Percentiles rank a stretch among this genome's conserved stretches.
These are phyloP conservation scores for Mycena sp. DNA, from an alignment of 1,284 basidiomycete genomes.

Conservation along the genomic window DNA sequence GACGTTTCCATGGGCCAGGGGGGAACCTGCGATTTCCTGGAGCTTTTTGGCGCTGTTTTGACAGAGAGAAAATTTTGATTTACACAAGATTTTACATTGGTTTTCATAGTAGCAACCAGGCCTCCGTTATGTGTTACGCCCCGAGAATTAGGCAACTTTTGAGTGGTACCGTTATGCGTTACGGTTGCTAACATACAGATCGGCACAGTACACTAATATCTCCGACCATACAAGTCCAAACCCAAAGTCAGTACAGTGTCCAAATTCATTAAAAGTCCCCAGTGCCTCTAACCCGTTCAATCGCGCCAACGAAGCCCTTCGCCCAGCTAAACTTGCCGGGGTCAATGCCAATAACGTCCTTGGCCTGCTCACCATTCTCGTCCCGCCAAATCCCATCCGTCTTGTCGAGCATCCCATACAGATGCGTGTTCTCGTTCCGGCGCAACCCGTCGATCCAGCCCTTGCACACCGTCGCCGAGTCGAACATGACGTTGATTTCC, in stretches of 20 bases:
- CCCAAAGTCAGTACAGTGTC: neutral
- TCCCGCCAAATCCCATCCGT: conserved; percentile 77
- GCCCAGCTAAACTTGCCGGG: conserved; percentile 41
- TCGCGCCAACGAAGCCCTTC: conserved; percentile 43
- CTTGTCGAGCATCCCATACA: conserved; percentile 68
- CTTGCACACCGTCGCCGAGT: conserved; percentile 64
- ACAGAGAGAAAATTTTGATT: no score
- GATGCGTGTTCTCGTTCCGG: conserved; percentile 76
- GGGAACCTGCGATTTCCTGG: no score
- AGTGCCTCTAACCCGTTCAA: conserved; percentile 37
- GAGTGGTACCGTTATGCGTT: no score
- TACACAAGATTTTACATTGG: no score
- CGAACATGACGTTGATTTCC: conserved; percentile 83
- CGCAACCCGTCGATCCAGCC: conserved; percentile 74
- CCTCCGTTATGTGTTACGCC: no score
- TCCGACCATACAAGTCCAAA: neutral
- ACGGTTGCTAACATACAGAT: neutral
- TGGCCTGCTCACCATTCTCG: conserved; percentile 52
- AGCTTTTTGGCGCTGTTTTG: no score
- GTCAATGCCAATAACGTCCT: conserved; percentile 41
- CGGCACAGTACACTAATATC: neutral
- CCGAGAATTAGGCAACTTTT: no score
- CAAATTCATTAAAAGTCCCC: conserved; percentile 26
- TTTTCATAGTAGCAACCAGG: no score
- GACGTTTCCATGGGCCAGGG: no score